These are phyloP conservation scores for Saccharomycopsis fodiens DNA, from an alignment of 805 yeast species.

Conservation along the genomic window DNA sequence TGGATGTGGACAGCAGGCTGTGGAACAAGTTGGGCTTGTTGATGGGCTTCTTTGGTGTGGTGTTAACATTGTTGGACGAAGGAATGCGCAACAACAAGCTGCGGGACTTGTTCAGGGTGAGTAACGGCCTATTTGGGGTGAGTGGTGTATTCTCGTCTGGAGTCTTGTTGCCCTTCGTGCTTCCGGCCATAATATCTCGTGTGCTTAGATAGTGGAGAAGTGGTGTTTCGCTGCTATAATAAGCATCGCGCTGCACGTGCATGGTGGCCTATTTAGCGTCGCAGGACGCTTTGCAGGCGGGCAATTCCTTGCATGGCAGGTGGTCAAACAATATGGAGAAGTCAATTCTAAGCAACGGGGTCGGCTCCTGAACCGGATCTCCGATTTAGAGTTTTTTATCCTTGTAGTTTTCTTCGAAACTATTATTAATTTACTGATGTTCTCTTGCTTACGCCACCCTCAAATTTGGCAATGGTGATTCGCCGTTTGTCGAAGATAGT, in stretches of 20 bases:
- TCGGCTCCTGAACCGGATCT: no score
- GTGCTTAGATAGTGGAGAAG: background rate
- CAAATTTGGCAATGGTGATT: no score
- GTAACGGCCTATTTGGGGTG: background rate
- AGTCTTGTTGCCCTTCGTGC: background rate
- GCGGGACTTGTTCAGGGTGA: constrained; percentile 1
- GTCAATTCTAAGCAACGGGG: no score
- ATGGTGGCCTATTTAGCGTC: no score
- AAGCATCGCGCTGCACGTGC: background rate
- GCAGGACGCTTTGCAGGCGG: no score
- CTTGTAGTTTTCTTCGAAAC: no score
- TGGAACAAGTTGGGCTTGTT: constrained; percentile 13
- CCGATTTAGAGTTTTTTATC: no score
- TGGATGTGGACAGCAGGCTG: constrained; percentile 16
- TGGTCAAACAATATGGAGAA: no score
- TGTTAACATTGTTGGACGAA: background rate
- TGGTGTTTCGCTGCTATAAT: background rate
- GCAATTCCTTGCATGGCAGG: no score
- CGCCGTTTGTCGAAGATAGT: no score
- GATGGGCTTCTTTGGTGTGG: background rate
- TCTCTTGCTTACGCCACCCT: no score
- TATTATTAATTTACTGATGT: no score
- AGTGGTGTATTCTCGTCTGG: constrained; percentile 5
- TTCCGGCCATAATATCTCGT: background rate
- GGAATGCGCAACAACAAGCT: background rate